Evolutionary conservation across 2,329 filamentous ascomycete genomes (phyloP).

Genomic region (Immersiporthe knoxdaviesiana): DNA sequence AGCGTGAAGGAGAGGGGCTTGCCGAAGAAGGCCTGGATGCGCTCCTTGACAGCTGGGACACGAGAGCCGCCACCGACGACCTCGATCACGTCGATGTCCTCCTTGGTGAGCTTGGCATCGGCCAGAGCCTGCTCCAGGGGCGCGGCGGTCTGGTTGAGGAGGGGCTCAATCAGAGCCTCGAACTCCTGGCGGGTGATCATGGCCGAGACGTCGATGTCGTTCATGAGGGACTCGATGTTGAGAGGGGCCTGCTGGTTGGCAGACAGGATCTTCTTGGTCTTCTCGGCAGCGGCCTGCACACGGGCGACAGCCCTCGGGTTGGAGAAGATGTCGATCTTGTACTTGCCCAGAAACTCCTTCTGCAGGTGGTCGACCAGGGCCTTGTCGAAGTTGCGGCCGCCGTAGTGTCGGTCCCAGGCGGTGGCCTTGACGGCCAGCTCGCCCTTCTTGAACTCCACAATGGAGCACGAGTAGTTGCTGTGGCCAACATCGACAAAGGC

Average conservation of each 20-base stretch:
- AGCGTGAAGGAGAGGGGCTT: conserved; percentile 93
- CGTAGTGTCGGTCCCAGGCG: conserved; percentile 92
- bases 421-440: conserved; percentile 93
- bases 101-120: conserved; percentile 87
- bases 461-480: conserved; percentile 91
- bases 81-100: conserved; percentile 93
- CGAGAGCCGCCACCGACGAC: conserved; percentile 93
- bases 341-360: conserved; percentile 95
- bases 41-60: conserved; percentile 89
- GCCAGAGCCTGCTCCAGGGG: conserved; percentile 90
- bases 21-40: conserved; percentile 87
- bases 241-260: conserved; percentile 91
- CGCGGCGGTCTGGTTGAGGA: conserved; percentile 71
- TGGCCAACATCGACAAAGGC: conserved; percentile 94
- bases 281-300: conserved; percentile 87
- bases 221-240: conserved; percentile 98
- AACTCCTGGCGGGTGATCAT: conserved; percentile 95
- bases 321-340: conserved; percentile 91
- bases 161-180: conserved; percentile 84
- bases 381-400: conserved; percentile 96
- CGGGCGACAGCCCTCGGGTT: conserved; percentile 90
- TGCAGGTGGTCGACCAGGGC: conserved; percentile 93
- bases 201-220: conserved; percentile 87
- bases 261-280: conserved; percentile 97
- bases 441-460: conserved; percentile 97